Percentiles rank a stretch among this genome's conserved stretches.
Conservation (phyloP, 2,329 filamentous ascomycete species). For the Parafenestella ontariensis region DNA sequence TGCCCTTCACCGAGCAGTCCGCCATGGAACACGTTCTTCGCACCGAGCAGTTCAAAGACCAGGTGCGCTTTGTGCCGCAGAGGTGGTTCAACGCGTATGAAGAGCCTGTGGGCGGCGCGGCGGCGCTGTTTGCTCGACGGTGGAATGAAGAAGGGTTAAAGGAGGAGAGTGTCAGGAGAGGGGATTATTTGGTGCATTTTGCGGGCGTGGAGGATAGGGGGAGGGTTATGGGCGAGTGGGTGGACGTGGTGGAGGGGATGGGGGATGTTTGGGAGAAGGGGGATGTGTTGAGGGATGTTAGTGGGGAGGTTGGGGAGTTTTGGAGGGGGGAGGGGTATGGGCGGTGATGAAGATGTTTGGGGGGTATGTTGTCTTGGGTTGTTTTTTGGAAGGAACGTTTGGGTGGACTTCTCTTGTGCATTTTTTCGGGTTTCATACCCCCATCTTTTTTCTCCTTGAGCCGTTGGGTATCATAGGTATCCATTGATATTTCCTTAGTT, state of each 20-base stretch:
- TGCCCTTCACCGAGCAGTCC: conserved; percentile 51
- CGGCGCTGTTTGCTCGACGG: conserved; percentile 22
- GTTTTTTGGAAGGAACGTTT: too few species aligned
- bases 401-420: too few species aligned
- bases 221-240: conserved; percentile 48
- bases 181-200: conserved; percentile 55
- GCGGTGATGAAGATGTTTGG: background rate
- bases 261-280: conserved; percentile 32
- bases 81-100: conserved; percentile 55
- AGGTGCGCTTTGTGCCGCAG: conserved; percentile 49
- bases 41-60: conserved; percentile 40
- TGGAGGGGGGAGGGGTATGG: conserved; percentile 13
- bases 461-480: too few species aligned
- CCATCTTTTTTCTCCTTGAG: too few species aligned
- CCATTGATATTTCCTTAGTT: too few species aligned
- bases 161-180: conserved; percentile 47
- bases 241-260: conserved; percentile 15
- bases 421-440: too few species aligned
- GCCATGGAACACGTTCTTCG: conserved; percentile 51
- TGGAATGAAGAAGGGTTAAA: conserved; percentile 45
- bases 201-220: conserved; percentile 47
- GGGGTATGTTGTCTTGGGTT: background rate
- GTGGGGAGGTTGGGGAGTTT: conserved; percentile 34
- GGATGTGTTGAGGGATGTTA: conserved; percentile 31
- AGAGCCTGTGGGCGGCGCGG: conserved; percentile 39